A percentile compares a stretch with the other conserved stretches of the same genome.
phyloP scores from a whole-genome alignment of 1,139 yeast species.

The Debaryomyces robertsiae region DNA sequence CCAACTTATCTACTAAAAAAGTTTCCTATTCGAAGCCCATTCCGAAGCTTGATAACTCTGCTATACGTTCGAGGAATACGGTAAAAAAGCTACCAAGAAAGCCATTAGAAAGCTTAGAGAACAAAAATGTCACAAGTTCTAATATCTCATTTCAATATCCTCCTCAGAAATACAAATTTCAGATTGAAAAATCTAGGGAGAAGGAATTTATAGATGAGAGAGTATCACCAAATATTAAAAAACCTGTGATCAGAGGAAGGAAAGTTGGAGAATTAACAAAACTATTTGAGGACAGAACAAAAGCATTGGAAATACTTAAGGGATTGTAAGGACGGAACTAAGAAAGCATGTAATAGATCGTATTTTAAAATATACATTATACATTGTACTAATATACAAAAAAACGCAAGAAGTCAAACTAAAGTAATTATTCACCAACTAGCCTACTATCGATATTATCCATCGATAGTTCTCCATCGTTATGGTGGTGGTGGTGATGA shows the following conservation, averaged over 20 bases:
- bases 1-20: slow-evolving; percentile 13
- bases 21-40: too few relatives aligned
- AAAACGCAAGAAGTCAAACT: slow-evolving; percentile 1
- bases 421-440: slow-evolving; percentile 40
- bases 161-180: slow-evolving; percentile 42
- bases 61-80: not conserved
- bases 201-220: not conserved
- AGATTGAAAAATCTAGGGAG: slow-evolving; percentile 8
- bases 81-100: not conserved
- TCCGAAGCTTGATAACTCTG: too few relatives aligned
- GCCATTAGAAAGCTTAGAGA: not conserved
- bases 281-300: slow-evolving; percentile 57
- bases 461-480: slow-evolving; percentile 43
- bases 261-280: slow-evolving; percentile 59
- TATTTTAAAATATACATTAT: slow-evolving; percentile 7
- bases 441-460: slow-evolving; percentile 51
- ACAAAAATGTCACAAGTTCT: slow-evolving; percentile 23
- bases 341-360: slow-evolving; percentile 1
- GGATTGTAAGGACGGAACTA: slow-evolving; percentile 25
- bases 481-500: slow-evolving; percentile 29
- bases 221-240: slow-evolving; percentile 21
- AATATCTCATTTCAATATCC: slow-evolving; percentile 37
- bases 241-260: slow-evolving; percentile 54
- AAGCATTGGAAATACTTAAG: slow-evolving; percentile 52
- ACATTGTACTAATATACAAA: slow-evolving; percentile 11